Evolutionary conservation across 441 rosid species (phyloP), one percentile per base, ranked within the genome.

Genomic region (Erodium chrysanthum): DNA sequence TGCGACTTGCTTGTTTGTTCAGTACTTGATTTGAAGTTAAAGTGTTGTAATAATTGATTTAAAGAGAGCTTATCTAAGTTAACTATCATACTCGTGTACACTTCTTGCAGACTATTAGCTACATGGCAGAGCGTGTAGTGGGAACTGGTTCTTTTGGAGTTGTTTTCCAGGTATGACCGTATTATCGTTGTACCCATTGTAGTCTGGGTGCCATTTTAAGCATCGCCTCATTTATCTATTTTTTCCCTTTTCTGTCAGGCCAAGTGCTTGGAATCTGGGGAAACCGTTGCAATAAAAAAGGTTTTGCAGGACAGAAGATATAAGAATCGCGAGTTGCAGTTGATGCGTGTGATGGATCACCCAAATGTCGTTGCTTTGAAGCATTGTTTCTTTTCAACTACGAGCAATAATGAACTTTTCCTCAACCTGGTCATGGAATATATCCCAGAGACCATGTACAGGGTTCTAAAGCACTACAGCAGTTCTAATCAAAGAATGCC

Each of bases 391-490:
- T 95, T 91, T 76, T 95, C 99, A 0, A 89, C 97, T 0, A 95
- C 99, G 10, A 84, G 85, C 64, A 91, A 84, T 72, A 80, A 95
- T 68, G 99, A 95, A 66, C 97, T 95, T 46, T 95, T 88, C 66
- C 87, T 95, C 15, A 95, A 95, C 75, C 78, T 95, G 86, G 99
- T 95, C 22, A 90, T 95, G 96, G 99, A 95, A 74, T 95, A 87
- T 71, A 97, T 95, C 2, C 95, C 97, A 0, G 96, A 95, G 78
- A 95, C 91, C 82, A 81, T 95, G 88, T 90, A 88, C 68, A 79
- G 87, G 3, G 91, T 92, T 75, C 82, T 88, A 48, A 92, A 85
- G 80, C 99, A 95, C 70, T 88, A 95, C 77, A 88, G 89, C 74
- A 88, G 70, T 67, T 80, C 87, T 10, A 87, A 84, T 65, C 98